Base-by-base conservation (phyloP, 805 yeast species). In the Zygoascus biomembranicola region DNA sequence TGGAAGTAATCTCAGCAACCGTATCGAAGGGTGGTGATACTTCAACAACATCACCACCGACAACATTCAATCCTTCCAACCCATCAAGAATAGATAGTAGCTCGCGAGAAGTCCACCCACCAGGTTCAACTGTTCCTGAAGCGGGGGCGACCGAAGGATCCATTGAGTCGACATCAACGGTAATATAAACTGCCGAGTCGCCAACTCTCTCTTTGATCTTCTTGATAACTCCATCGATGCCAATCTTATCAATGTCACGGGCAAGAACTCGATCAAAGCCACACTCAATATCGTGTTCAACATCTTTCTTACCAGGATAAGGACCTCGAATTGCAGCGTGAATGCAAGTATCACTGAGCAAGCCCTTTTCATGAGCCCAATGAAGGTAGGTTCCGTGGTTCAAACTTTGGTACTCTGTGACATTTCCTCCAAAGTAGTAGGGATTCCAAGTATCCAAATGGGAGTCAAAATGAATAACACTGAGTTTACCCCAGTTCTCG, bases 11-110 rank as follows among this genome's bases (percentile, higher is more conserved):
- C 50, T 75, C 84, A 11, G 78, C 73, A 48, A 73, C 74, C 28
- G 77, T 60, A 77, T 82, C 84, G 57, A 70, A 82, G 1, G 87
- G 80, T 2, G 87, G 87, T 41, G 81, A 68, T 5, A 83, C 87
- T 65, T 85, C 90, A 2, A 85, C 90, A 32, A 85, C 75, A 61
- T 85, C 92, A 13, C 84, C 87, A 28, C 90, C 90, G 3, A 85
- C 80, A 45, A 85, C 57, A 54, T 81, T 74, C 53, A 85, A 66
- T 0, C 81, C 82, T 46, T 79, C 81, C 16, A 85, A 66, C 0
- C 78, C 80, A 54, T 85, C 84, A 43, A 85, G 60, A 31, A 85
- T 67, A 5, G 76, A 68, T 56, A 83, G 73, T 32, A 85, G 69
- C 63, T 77, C 82, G 49, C 82, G 66, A 1, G 74, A 64, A 8